Percentiles rank a stretch among this genome's conserved stretches.
Conservation (phyloP, 2,329 filamentous ascomycete genomes). For the Purpureocillium lavendulum region DNA sequence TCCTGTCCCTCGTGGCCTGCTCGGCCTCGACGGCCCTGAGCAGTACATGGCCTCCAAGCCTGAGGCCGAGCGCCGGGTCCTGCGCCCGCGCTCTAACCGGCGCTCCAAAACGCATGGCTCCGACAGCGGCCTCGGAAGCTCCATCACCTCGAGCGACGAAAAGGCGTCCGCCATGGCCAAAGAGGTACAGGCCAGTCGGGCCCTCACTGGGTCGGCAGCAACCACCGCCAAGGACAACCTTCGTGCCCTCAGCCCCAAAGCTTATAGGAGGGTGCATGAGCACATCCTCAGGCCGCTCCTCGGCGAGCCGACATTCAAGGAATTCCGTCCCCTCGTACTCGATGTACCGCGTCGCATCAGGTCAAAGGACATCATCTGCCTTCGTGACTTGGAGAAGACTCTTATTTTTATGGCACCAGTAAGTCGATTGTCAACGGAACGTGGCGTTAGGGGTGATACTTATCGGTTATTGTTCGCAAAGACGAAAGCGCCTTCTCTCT, state of each 20-base stretch:
- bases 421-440: conserved; percentile 58
- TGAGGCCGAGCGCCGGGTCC: conserved; percentile 37
- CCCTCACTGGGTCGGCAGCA: conserved; percentile 54
- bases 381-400: conserved; percentile 91
- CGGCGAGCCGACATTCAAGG: conserved; percentile 61
- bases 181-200: conserved; percentile 19
- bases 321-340: conserved; percentile 72
- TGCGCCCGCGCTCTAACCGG: conserved; percentile 47
- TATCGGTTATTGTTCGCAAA: conserved; percentile 63
- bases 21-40: conserved; percentile 46
- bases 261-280: conserved; percentile 71
- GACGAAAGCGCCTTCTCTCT: conserved; percentile 65
- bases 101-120: conserved; percentile 61
- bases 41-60: conserved; percentile 33
- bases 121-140: conserved; percentile 84
- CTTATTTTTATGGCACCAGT: conserved; percentile 86
- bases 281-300: conserved; percentile 73
- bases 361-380: conserved; percentile 78
- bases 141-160: conserved; percentile 55
- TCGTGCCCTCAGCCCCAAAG: conserved; percentile 57
- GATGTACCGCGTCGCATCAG: conserved; percentile 73
- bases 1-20: conserved; percentile 51
- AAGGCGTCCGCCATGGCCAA: conserved; percentile 37
- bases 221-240: conserved; percentile 39
- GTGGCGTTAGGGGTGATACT: conserved; percentile 53